These are phyloP conservation scores for Fusarium musae DNA, from an alignment of 2,329 filamentous ascomycete species.

Conservation along the genomic window DNA sequence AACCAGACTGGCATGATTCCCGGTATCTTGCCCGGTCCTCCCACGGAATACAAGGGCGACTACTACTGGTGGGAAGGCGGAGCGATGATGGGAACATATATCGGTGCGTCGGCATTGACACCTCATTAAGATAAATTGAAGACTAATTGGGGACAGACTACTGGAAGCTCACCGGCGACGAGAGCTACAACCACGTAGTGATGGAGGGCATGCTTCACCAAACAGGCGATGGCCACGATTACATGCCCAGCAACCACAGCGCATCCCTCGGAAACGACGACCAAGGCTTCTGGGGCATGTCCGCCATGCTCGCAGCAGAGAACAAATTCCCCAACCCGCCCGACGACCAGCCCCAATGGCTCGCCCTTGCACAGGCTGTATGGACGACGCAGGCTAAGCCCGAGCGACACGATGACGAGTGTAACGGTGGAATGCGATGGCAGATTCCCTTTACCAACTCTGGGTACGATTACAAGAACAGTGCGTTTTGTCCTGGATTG, in stretches of 20 bases:
- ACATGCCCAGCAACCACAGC: slow-evolving; percentile 69
- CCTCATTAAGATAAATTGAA: rapidly evolving
- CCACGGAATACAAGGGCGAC: slow-evolving; percentile 56
- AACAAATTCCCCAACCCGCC: slow-evolving; percentile 70
- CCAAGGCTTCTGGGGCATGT: slow-evolving; percentile 76
- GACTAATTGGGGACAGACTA: slow-evolving; percentile 59
- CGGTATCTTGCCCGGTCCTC: slow-evolving; percentile 68
- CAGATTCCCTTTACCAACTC: slow-evolving; percentile 80
- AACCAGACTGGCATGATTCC: slow-evolving; percentile 63
- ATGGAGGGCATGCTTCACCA: slow-evolving; percentile 68
- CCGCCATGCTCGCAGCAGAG: slow-evolving; percentile 75
- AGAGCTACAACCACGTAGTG: slow-evolving; percentile 69
- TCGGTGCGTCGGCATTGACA: slow-evolving; percentile 52
- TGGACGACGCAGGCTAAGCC: slow-evolving; percentile 70
- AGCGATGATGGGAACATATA: slow-evolving; percentile 73
- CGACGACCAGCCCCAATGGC: slow-evolving; percentile 65
- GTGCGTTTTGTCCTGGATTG: slow-evolving; percentile 46
- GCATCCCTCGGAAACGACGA: slow-evolving; percentile 74
- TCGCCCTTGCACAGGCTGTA: slow-evolving; percentile 75
- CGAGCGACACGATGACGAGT: slow-evolving; percentile 72
- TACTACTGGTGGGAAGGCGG: slow-evolving; percentile 83
- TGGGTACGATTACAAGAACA: slow-evolving; percentile 82
- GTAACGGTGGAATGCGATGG: slow-evolving; percentile 78
- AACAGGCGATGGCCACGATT: slow-evolving; percentile 66
- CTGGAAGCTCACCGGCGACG: slow-evolving; percentile 74